Evolutionary conservation across 2,329 filamentous ascomycete genomes (phyloP).

Genomic region (Xylaria sp.): DNA sequence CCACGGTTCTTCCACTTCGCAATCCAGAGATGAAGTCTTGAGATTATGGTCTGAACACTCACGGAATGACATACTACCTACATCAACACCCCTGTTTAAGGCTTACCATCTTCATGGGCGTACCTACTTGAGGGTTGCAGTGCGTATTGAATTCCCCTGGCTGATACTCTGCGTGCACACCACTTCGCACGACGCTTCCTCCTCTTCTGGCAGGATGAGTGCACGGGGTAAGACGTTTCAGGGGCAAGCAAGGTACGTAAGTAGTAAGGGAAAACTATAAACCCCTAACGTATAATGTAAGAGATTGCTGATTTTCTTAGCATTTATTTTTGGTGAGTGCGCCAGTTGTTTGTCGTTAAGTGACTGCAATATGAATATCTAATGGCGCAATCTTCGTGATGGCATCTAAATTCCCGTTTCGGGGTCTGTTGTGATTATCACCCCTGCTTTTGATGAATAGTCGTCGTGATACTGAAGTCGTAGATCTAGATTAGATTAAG

Average conservation of each 20-base stretch:
- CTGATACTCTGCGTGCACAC: background rate
- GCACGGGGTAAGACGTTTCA: background rate
- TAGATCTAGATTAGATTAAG: background rate
- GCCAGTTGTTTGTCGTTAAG: background rate
- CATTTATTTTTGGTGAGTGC: background rate
- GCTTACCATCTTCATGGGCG: background rate
- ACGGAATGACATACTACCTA: background rate
- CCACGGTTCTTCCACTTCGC: conserved; percentile 30
- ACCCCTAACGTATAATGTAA: too few relatives aligned
- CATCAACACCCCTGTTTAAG: background rate
- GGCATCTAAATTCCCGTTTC: background rate
- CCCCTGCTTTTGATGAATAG: background rate
- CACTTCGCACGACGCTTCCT: background rate
- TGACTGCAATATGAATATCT: background rate
- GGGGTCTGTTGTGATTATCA: background rate
- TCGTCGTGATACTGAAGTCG: background rate
- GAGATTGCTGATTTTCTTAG: background rate
- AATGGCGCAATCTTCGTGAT: background rate
- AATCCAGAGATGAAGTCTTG: background rate
- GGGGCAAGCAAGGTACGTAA: background rate
- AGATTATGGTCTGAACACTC: too few relatives aligned
- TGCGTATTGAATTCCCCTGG: background rate
- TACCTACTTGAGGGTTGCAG: background rate
- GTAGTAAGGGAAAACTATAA: background rate
- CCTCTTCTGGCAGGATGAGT: background rate